Conservation (phyloP, 352 stramenopile genomes). For the Phytophthora sp. region DNA sequence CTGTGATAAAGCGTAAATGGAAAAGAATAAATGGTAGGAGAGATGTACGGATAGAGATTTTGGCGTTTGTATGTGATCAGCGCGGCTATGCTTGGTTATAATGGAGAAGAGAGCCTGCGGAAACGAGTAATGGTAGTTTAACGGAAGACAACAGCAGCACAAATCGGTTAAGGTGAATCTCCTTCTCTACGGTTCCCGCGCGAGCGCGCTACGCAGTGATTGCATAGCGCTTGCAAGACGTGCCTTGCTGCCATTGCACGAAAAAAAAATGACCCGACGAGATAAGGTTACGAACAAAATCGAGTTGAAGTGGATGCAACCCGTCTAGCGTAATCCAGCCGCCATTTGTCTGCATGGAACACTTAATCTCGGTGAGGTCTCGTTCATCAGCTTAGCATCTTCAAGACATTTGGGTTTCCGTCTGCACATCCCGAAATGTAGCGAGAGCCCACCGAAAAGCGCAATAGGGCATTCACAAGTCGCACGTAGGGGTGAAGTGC, state of each 20-base stretch:
- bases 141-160: not conserved
- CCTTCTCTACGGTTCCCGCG: constrained; percentile 6
- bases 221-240: not conserved
- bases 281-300: not conserved
- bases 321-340: constrained; percentile 1
- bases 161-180: constrained; percentile 8
- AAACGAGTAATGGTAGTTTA: too few species aligned
- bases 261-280: not conserved
- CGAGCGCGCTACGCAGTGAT: constrained; percentile 1
- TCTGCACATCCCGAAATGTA: constrained; percentile 19
- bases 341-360: not conserved
- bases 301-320: constrained; percentile 1
- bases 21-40: not conserved
- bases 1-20: not conserved
- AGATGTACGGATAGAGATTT: not conserved
- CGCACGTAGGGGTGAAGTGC: not conserved
- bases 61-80: too few species aligned
- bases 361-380: constrained; percentile 10
- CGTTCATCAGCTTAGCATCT: too few species aligned
- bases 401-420: too few species aligned
- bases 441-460: constrained; percentile 19
- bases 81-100: too few species aligned
- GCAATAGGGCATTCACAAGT: constrained; percentile 18
- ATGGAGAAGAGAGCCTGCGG: too few species aligned
- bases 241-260: not conserved